Evolutionary conservation across 2,329 filamentous ascomycete genomes (phyloP).

Genomic region (Canariomyces notabilis): DNA sequence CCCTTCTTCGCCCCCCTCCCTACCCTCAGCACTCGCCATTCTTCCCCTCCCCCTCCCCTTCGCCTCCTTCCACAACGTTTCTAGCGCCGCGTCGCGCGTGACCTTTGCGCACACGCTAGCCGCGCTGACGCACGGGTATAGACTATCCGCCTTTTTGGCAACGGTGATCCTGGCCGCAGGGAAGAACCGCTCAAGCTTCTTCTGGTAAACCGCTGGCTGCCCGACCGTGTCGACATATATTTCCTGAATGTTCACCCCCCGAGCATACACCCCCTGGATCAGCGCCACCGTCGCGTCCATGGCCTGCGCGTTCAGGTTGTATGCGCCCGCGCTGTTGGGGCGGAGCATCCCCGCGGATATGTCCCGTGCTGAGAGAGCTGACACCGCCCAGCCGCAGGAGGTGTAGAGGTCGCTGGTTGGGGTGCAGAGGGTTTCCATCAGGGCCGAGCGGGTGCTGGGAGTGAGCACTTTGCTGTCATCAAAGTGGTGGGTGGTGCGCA

Average conservation of each 20-base stretch:
- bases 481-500: conserved; percentile 77
- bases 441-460: conserved; percentile 65
- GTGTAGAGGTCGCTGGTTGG: conserved; percentile 43
- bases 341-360: conserved; percentile 75
- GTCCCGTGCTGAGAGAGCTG: conserved; percentile 75
- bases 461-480: conserved; percentile 94
- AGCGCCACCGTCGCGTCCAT: conserved; percentile 85
- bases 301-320: conserved; percentile 95
- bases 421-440: conserved; percentile 68
- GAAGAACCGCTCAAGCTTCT: conserved; percentile 76
- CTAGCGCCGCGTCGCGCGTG: conserved; percentile 83
- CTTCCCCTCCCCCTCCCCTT: conserved; percentile 28
- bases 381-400: conserved; percentile 76
- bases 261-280: conserved; percentile 69
- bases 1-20: conserved; percentile 28
- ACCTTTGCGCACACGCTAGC: conserved; percentile 96
- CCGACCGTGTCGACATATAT: conserved; percentile 97
- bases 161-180: conserved; percentile 71
- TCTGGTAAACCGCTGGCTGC: conserved; percentile 75
- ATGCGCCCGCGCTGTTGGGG: conserved; percentile 49
- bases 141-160: conserved; percentile 84
- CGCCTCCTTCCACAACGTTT: conserved; percentile 62
- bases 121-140: conserved; percentile 90
- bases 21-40: conserved; percentile 27
- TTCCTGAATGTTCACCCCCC: conserved; percentile 76